Base-by-base conservation (phyloP, 1,284 basidiomycete genomes). In the Bjerkandera adusta region DNA sequence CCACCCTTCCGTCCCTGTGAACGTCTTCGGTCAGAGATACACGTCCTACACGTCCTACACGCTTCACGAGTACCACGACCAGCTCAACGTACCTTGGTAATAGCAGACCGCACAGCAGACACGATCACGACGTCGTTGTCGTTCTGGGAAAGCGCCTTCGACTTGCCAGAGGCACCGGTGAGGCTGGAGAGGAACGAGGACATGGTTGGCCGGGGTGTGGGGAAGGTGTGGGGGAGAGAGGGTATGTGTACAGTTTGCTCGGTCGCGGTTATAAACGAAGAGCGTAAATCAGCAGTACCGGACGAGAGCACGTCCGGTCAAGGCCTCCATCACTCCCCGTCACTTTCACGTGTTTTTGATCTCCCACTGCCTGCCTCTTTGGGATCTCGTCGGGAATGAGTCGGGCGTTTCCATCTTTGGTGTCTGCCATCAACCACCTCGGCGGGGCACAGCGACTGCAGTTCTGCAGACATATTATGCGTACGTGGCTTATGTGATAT, bases 101-200 rank as follows among this genome's bases (percentile, higher is more conserved):
- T 77, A 35, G 95, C 88, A 27, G 94, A 91, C 53, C 96, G 86
- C 48, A 92, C 80, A 16, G 94, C 92, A 16, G 83, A 72, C 61
- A 92, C 83, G 65, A 98, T 89, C 59, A 98, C 96, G 38, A 98
- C 88, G 68, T 96, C 93, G 66, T 92, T 77, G 39, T 80, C 76
- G 48, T 75, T 73, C 67, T 84, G 78, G 53, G 71, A 67, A 33
- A 83, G 70, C 15, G 84, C 56, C 44, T 71, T 72, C 15, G 68
- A 53, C 60, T 79, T 78, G 42, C 73, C 75, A 15, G 64, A 56
- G 15, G 56, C 50, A 15, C 53, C 51, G 33, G 58, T 45, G 43
- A 62, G 34, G 52, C 60, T 54, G 27, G 58, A 47, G 48, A 63
- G 4, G 51, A 59, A 34, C 36, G 57, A 46, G 36, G 57, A 48